phyloP scores from a whole-genome alignment of 2,329 filamentous ascomycete genomes.

The Thelonectria olida region DNA sequence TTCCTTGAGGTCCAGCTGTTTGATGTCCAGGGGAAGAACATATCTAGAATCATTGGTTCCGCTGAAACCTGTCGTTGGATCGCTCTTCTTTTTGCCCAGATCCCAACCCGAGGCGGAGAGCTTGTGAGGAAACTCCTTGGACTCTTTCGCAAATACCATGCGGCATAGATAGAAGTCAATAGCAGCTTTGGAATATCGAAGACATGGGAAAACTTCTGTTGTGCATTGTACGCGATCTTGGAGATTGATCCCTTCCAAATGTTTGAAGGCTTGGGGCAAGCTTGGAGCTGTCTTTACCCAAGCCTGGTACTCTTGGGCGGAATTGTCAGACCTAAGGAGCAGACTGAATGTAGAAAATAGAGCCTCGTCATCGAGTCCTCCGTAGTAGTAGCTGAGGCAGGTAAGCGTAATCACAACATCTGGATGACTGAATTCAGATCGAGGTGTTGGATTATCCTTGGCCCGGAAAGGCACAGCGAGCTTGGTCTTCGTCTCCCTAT shows the following conservation, averaged over 20 bases:
- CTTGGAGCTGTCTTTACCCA: slow-evolving; percentile 54
- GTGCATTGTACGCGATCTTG: slow-evolving; percentile 60
- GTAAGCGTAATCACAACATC: slow-evolving; percentile 67
- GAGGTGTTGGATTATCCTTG: slow-evolving; percentile 64
- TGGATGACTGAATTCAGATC: slow-evolving; percentile 70
- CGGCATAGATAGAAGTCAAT: slow-evolving; percentile 71
- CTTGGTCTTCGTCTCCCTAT: slow-evolving; percentile 50
- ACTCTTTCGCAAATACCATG: slow-evolving; percentile 68
- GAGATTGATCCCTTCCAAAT: slow-evolving; percentile 65
- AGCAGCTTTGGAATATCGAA: slow-evolving; percentile 60
- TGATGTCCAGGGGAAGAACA: slow-evolving; percentile 65
- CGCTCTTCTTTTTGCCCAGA: slow-evolving; percentile 55
- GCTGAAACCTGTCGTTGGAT: slow-evolving; percentile 72
- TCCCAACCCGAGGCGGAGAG: slow-evolving; percentile 76
- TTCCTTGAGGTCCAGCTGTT: slow-evolving; percentile 61
- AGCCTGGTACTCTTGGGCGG: slow-evolving; percentile 57
- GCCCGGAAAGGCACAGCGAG: slow-evolving; percentile 68
- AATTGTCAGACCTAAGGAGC: slow-evolving; percentile 61
- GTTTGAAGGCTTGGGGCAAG: slow-evolving; percentile 49
- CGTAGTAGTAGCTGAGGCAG: slow-evolving; percentile 64
- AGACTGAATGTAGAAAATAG: slow-evolving; percentile 57
- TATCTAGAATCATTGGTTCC: slow-evolving; percentile 72
- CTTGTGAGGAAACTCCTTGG: slow-evolving; percentile 71
- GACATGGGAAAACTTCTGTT: slow-evolving; percentile 58
- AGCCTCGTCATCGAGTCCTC: slow-evolving; percentile 61